Evolutionary conservation across 1,139 yeast species (phyloP), one percentile per base, ranked within the genome.

Genomic region (Waltiozyma sp.): DNA sequence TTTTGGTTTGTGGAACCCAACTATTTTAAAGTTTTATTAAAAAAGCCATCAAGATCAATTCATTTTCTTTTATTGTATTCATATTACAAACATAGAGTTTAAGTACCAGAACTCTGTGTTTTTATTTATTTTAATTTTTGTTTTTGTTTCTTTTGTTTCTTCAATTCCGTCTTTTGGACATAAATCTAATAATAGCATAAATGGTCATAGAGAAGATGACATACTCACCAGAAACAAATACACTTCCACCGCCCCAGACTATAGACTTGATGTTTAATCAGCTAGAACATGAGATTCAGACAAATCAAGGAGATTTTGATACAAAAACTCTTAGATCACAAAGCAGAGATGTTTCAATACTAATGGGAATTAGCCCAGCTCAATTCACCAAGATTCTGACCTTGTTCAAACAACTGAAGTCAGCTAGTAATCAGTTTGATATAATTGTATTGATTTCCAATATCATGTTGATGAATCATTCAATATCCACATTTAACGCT

Each of bases 371-470:
- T 14, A 31, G 18, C 18, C 9, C 10, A 4, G 16, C 18, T n/a
- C 26, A 34, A 26, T 38, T 50, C 4, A 26, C 38, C 8, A 23
- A 42, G 18, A 31, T 55, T 1, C 42, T 54, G 1, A 15, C 37
- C 4, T 41, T 52, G 2, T 46, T 50, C 26, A 10, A 41, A 4
- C 28, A 38, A 13, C 15, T 49, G 5, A 41, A 41, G 2, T 42
- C 46, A 11, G 21, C 44, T 10, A 37, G 26, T 4, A 48, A 48
- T 6, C 52, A 50, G 38, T 39, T 53, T 4, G 54, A 52, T 28
- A 38, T 49, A 5, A 48, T 48, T 7, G 47, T 56, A 3, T 38
- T 50, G 3, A 41, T 55, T 8, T 47, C 55, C 4, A 55, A 55
- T 38, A 43, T 52, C 3, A 45, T 55, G 6, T 42, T 48, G 15